Base-by-base conservation (phyloP, 768 basidiomycete genomes). In the Rhizopogon rudus region DNA sequence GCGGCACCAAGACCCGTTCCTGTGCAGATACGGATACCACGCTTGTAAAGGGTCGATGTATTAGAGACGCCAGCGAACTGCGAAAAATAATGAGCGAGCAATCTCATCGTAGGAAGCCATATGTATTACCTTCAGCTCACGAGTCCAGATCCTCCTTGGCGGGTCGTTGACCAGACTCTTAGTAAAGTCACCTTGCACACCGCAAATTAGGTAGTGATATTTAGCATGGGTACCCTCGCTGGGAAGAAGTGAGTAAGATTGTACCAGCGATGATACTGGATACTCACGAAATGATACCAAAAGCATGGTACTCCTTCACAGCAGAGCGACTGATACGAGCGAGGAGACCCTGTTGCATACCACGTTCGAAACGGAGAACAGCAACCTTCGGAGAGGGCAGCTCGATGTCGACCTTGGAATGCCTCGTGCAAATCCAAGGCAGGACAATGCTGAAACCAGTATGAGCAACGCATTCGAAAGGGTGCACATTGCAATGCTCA, bases 341-440 rank as follows among this genome's bases (percentile, higher is more conserved):
- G 35, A 91, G 75, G 31, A 91, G 75, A 54, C 88, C 88, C 66
- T 91, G 89, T 65, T 90, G 88, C 87, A 91, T 91, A 50, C 89
- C 88, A 62, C 88, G 82, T 67, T 83, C 76, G 71, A 91, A 90
- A 29, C 87, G 86, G 62, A 91, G 75, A 56, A 91, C 77, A 6
- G 87, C 89, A 6, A 88, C 88, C 65, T 90, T 91, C n/a, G 83
- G 76, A 14, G 88, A 91, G 29, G 88, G 88, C 88, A 91, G 74
- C 63, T 91, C 87, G 51, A 91, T 81, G 55, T 89, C 87, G 28
- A 91, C 83, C 41, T 72, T 72, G 7, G 89, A 88, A 67, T 86
- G 81, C 43, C 89, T 76, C 31, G 88, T 82, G 63, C 85, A 87
- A 55, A 83, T 77, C 88, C 88, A 91, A 22, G 88, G 88, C 52